Evolutionary conservation across 495 filamentous ascomycete species (phyloP), one percentile per base, ranked within the genome.

Genomic region (Aspergillus heteromorphus): DNA sequence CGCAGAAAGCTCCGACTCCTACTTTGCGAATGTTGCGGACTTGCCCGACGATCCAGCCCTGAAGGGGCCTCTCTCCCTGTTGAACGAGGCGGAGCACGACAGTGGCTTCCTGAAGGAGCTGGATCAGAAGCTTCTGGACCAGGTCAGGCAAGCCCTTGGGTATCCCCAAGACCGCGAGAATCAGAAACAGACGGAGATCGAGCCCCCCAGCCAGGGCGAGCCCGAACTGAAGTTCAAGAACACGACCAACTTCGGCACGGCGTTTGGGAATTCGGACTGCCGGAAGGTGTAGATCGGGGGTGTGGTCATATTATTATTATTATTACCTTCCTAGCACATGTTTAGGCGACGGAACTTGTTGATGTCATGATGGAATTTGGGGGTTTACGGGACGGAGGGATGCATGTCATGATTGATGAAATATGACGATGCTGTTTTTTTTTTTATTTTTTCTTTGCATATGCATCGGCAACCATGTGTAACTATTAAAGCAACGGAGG

Each of bases 181-280:
- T 6, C 45, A 61, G 31, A 57, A 74, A 41, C 61, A 62, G 59
- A 50, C 34, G 31, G 72, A 70, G 38, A 19, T 49, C 10, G 69
- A 72, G 29, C 17, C 56, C 13, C 50, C 63, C 58, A 49, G 55
- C 45, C 66, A 67, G 27, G 70, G 65, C 4, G 71, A 83, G 13
- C 73, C 83, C 19, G 78, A 79, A 34, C 66, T 85, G 36, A 84
- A 78, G 63, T 69, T 87, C 57, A 84, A 74, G 52, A 69, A 68
- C 14, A 76, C 76, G n/a, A 81, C 69, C 45, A 87, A 87, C 64
- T 87, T 87, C 70, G 83, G 83, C 36, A 74, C 72, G 20, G 74
- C 72, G 7, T 78, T 76, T 68, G 74, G 74, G 58, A 42, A 61
- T 43, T 62, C 66, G 16, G 59, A 56, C 40, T 55, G 42, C 23